Conservation (phyloP, 2,329 filamentous ascomycete genomes). For the Fusarium veterinarium region DNA sequence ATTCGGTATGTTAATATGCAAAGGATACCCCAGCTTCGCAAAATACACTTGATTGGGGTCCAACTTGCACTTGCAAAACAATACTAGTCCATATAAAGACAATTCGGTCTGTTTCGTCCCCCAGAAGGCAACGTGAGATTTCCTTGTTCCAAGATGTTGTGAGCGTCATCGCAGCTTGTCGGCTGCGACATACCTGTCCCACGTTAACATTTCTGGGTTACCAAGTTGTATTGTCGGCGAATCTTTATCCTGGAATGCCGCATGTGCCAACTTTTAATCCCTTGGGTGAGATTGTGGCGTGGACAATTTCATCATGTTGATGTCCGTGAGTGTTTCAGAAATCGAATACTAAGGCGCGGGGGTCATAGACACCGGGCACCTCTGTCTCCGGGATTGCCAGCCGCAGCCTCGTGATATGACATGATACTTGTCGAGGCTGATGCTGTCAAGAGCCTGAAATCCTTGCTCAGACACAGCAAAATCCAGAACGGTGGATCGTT, state of each 20-base stretch:
- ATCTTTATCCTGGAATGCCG: constrained; percentile 9
- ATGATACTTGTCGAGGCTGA: constrained; percentile 28
- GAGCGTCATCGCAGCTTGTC: constrained; percentile 31
- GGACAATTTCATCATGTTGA: constrained; percentile 17
- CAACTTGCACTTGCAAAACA: constrained; percentile 43
- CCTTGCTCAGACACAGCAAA: constrained; percentile 36
- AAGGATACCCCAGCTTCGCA: constrained; percentile 36
- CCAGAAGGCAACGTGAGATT: constrained; percentile 15
- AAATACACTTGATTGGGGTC: constrained; percentile 38
- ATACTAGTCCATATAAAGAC: constrained; percentile 33
- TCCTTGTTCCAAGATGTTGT: constrained; percentile 25
- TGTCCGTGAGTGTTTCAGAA: constrained; percentile 30
- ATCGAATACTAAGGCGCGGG: constrained; percentile 28
- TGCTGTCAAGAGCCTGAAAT: constrained; percentile 14
- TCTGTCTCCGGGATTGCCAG: constrained; percentile 17
- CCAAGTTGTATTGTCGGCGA: constrained; percentile 22
- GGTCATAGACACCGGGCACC: constrained; percentile 11
- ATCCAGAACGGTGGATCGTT: constrained; percentile 41
- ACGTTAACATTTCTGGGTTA: constrained; percentile 32
- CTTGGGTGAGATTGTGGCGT: background rate
- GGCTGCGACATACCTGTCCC: constrained; percentile 38
- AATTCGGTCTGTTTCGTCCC: constrained; percentile 15
- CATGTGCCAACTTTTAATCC: constrained; percentile 23
- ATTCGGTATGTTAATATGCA: constrained; percentile 6
- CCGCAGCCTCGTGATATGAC: constrained; percentile 39